Evolutionary conservation across 1,139 yeast species (phyloP), one percentile per base, ranked within the genome.

Genomic region (Lodderomyces parapsilosis): DNA sequence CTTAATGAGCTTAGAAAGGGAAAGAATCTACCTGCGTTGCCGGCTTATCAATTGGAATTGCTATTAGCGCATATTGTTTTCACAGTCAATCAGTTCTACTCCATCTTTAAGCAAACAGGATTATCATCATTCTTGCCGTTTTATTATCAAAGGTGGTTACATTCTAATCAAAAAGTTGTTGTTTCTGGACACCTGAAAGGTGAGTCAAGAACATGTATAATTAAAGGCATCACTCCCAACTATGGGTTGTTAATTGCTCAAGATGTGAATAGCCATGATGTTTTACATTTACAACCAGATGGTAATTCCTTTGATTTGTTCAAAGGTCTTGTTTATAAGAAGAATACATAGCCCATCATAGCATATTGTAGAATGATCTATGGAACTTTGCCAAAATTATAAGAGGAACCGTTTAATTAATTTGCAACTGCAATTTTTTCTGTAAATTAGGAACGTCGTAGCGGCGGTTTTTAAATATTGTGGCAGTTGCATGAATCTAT

Each of bases 291-390:
- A 39, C 98, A 90, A 60, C 99, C 99, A 0, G 99, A 94, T 60
- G 99, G 99, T 0, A 94, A 94, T 60, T 88, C 97, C 2, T 94
- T 94, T 59, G 99, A 94, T 59, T 91, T 94, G 71, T 86, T 93
- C 68, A 86, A 79, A 55, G 98, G 99, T 0, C 69, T 94, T 50
- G 85, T 94, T n/a, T 86, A 89, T 46, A 81, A 77, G 53, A 84
- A 83, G 58, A 40, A 41, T 24, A 43, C 44, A 36, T 42, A 47
- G 44, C 24, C n/a, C 9, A 22, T n/a, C n/a, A n/a, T n/a, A n/a
- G n/a, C n/a, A n/a, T n/a, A n/a, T n/a, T n/a, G n/a, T n/a, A n/a
- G n/a, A n/a, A n/a, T n/a, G n/a, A n/a, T n/a, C n/a, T n/a, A n/a
- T n/a, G n/a, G n/a, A n/a, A n/a, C n/a, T n/a, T n/a, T n/a, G n/a